These are phyloP conservation scores for Candida andamanensis DNA, from an alignment of 805 yeast genomes.

Conservation along the genomic window DNA sequence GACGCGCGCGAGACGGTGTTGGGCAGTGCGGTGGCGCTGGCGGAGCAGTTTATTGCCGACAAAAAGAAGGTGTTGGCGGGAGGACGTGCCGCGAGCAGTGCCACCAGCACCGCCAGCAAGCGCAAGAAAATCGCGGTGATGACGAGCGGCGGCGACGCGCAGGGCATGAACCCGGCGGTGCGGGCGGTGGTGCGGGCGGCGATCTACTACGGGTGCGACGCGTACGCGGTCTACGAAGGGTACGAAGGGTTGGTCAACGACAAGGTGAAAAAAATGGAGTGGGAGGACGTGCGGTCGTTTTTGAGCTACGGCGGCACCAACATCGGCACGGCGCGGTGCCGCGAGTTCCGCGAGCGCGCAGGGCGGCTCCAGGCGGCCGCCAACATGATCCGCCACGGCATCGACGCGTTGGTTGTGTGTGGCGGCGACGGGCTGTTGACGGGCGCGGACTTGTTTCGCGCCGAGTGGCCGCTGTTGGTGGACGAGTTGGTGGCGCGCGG, in stretches of 20 bases:
- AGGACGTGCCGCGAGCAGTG: neutral
- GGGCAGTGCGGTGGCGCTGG: slow-evolving; percentile 3
- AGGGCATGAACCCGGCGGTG: slow-evolving; percentile 76
- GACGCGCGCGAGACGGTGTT: slow-evolving; percentile 14
- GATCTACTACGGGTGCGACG: slow-evolving; percentile 59
- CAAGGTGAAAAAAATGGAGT: slow-evolving; percentile 54
- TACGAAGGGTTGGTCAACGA: slow-evolving; percentile 64
- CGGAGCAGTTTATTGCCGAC: slow-evolving; percentile 7
- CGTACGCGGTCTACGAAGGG: slow-evolving; percentile 68
- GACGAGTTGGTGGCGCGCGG: slow-evolving; percentile 47
- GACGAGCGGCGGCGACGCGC: slow-evolving; percentile 83
- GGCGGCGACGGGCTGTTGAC: slow-evolving; percentile 85
- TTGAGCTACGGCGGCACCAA: slow-evolving; percentile 68
- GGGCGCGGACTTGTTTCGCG: slow-evolving; percentile 73
- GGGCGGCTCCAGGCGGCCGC: slow-evolving; percentile 63
- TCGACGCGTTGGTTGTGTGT: slow-evolving; percentile 73
- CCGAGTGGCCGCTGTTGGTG: slow-evolving; percentile 72
- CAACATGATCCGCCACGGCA: slow-evolving; percentile 64
- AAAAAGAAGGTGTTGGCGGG: slow-evolving; percentile 2
- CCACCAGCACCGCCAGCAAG: neutral
- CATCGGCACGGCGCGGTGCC: slow-evolving; percentile 75
- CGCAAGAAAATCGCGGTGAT: slow-evolving; percentile 61
- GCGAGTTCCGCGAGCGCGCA: slow-evolving; percentile 58
- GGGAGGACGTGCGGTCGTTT: slow-evolving; percentile 75
- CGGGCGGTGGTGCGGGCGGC: slow-evolving; percentile 69